Conservation (phyloP, 2,329 filamentous ascomycete genomes). For the Trichoderma atroviride region DNA sequence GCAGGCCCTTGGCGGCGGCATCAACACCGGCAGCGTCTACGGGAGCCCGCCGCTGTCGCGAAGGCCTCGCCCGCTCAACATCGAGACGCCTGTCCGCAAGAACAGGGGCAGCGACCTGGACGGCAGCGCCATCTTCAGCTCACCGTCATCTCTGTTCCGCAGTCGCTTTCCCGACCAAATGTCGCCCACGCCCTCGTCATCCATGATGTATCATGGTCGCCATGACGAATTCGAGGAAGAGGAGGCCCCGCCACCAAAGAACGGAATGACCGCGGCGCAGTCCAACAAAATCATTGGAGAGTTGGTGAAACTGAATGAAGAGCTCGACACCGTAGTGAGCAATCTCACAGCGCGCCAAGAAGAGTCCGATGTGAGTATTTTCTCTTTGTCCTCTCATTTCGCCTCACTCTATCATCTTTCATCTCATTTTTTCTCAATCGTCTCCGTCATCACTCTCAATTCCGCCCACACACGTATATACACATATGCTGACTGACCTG, state of each 20-base stretch:
- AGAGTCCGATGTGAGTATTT: slow-evolving; percentile 57
- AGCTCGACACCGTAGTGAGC: slow-evolving; percentile 53
- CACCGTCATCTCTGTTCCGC: slow-evolving; percentile 42
- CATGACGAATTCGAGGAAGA: slow-evolving; percentile 34
- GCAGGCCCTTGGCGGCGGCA: slow-evolving; percentile 30
- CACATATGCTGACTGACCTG: background rate
- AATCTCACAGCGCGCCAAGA: slow-evolving; percentile 59
- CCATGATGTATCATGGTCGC: slow-evolving; percentile 34
- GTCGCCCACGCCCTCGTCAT: slow-evolving; percentile 40
- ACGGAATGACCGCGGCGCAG: slow-evolving; percentile 40
- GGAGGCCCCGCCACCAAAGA: slow-evolving; percentile 34
- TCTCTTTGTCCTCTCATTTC: background rate
- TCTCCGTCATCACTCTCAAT: background rate
- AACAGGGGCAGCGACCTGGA: slow-evolving; percentile 28
- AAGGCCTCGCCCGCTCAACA: slow-evolving; percentile 29
- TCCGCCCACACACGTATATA: background rate
- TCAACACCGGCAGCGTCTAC: slow-evolving; percentile 22
- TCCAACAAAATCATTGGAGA: slow-evolving; percentile 44
- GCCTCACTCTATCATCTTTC: background rate
- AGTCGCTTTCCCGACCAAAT: slow-evolving; percentile 43
- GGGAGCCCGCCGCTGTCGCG: slow-evolving; percentile 28
- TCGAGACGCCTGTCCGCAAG: slow-evolving; percentile 36
- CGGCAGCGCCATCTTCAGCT: slow-evolving; percentile 38
- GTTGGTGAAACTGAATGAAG: slow-evolving; percentile 49
- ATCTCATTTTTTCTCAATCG: background rate